Percentiles rank a stretch among this genome's conserved stretches.
phyloP scores from a whole-genome alignment of 2,329 filamentous ascomycete genomes.

The Fusarium compactum region DNA sequence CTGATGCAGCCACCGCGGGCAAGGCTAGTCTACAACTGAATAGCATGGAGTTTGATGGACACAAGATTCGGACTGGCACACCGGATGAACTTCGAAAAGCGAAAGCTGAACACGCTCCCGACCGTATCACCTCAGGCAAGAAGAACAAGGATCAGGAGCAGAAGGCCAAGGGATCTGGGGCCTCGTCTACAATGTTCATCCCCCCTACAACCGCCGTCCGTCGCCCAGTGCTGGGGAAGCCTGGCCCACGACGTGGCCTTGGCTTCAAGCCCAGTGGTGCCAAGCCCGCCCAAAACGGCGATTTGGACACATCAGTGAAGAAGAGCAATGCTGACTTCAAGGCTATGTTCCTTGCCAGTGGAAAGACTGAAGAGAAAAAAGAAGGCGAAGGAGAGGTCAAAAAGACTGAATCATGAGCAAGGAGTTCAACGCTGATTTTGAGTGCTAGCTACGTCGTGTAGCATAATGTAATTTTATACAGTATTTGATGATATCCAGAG shows the following conservation, averaged over 20 bases:
- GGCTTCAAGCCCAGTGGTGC: constrained; percentile 55
- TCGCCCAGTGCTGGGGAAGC: constrained; percentile 57
- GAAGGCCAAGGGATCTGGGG: constrained; percentile 25
- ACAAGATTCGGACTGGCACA: constrained; percentile 66
- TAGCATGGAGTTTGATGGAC: constrained; percentile 66
- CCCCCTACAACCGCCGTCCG: constrained; percentile 58
- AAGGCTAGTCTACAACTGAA: constrained; percentile 73
- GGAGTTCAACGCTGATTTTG: constrained; percentile 7
- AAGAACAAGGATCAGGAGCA: constrained; percentile 47
- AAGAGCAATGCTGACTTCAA: constrained; percentile 71
- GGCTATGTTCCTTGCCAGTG: constrained; percentile 59
- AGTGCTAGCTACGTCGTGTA: constrained; percentile 23
- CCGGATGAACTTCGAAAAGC: constrained; percentile 66
- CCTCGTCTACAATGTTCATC: constrained; percentile 54
- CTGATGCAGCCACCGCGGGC: constrained; percentile 76
- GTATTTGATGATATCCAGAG: constrained; percentile 35
- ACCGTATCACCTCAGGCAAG: constrained; percentile 49
- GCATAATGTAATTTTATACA: constrained; percentile 40
- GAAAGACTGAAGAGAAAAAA: constrained; percentile 26
- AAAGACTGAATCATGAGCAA: constrained; percentile 16
- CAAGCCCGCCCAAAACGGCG: constrained; percentile 33
- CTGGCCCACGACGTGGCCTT: constrained; percentile 57
- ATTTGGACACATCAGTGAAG: constrained; percentile 48
- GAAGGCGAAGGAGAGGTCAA: constrained; percentile 8
- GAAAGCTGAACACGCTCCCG: constrained; percentile 56